Evolutionary conservation across 1,139 yeast genomes (phyloP), one percentile per base, ranked within the genome.

Genomic region (Suhomyces anneliseae): DNA sequence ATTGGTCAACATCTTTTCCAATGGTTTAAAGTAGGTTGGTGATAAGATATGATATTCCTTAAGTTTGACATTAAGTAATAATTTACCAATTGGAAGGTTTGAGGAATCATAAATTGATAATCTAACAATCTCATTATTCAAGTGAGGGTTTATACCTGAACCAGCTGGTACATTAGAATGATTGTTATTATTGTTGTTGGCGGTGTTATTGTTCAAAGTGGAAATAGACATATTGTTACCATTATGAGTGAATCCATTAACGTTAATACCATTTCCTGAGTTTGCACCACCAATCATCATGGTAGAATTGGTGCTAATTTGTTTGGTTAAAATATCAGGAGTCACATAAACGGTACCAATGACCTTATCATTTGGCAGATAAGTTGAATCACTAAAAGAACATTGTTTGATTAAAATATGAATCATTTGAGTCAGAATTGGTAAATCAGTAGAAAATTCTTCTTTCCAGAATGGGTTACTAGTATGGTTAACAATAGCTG

Each of bases 391-490:
- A 33, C 50, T 58, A 38, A 46, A 47, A 10, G 68, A 51, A 40
- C 74, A 66, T 40, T 69, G 64, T 55, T 79, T 82, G 44, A 84
- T 70, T 33, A 78, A 61, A 10, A 85, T 74, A 46, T 75, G 78
- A 43, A 84, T 68, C 60, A 74, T 72, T 49, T 78, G 79, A 1
- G 85, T 76, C 42, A 77, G 73, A 12, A 83, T 70, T 0, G 88
- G 77, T 50, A 84, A 69, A 46, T 82, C 81, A 9, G 87, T 66
- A 2, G 76, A 66, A 56, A 83, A 82, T 39, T 74, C 78, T 57
- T 87, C 92, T 59, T 87, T 83, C 88, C 92, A 87, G 60, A 87
- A 87, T 4, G 89, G 87, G 48, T 76, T 73, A 9, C 62, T 57
- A 0, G 78, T 64, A 47, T 73, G 70, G 35, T 70, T 65, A 0